Conservation (phyloP, 345 rosid genomes). For the Gossypium bickii region DNA sequence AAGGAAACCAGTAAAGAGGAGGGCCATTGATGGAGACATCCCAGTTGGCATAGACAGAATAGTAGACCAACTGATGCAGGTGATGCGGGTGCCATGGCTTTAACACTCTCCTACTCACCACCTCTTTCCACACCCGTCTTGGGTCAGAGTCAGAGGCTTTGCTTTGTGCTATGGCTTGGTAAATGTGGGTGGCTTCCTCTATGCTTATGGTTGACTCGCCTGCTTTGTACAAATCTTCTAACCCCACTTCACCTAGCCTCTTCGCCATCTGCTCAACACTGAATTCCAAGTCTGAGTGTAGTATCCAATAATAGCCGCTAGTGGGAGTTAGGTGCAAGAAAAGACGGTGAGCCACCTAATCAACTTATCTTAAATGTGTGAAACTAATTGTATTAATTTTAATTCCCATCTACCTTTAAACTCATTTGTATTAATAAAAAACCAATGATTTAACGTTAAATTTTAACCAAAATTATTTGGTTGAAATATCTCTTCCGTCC, state of each 20-base stretch:
- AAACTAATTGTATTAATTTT: no score
- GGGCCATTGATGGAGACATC: constrained; percentile 60
- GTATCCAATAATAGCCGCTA: background rate
- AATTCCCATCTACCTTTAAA: no score
- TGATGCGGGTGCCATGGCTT: constrained; percentile 69
- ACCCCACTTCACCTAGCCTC: constrained; percentile 40
- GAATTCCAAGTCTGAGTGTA: background rate
- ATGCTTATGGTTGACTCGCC: constrained; percentile 40
- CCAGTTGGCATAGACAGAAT: constrained; percentile 66
- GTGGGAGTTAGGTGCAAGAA: background rate
- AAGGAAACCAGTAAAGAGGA: constrained; percentile 86
- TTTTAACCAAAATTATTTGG: no score
- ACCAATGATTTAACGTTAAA: no score
- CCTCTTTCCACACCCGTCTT: constrained; percentile 54
- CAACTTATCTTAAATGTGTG: no score
- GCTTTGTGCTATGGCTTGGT: constrained; percentile 18
- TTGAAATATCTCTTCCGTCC: no score
- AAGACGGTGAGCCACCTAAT: background rate
- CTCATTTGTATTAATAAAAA: no score
- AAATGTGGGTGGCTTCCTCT: constrained; percentile 42
- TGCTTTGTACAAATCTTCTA: constrained; percentile 45
- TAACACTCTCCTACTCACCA: constrained; percentile 42
- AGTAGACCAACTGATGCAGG: constrained; percentile 67
- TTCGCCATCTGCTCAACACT: constrained; percentile 18
- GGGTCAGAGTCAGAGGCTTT: constrained; percentile 25